Percentiles rank a stretch among this genome's conserved stretches.
Conservation (phyloP, 768 basidiomycete species). For the Tulasnella sp. region DNA sequence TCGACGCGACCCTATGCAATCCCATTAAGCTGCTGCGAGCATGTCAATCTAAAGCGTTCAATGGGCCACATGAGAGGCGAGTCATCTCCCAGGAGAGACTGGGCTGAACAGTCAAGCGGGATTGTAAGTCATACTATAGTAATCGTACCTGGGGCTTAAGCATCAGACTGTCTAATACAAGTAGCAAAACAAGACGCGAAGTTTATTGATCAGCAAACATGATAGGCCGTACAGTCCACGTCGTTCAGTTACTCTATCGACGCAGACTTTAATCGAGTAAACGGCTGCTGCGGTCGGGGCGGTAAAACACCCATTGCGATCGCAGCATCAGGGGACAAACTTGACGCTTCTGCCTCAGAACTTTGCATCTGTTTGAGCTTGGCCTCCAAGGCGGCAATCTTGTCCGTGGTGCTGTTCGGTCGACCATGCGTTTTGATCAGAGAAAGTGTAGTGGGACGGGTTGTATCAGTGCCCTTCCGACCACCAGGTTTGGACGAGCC, state of each 20-base stretch:
- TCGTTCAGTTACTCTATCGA: background rate
- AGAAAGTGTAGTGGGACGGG: conserved; percentile 76
- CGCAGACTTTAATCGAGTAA: background rate
- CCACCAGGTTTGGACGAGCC: conserved; percentile 33
- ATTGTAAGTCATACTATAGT: no score
- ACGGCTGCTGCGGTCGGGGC: background rate
- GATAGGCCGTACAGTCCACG: no score
- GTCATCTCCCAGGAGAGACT: no score
- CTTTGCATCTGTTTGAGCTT: conserved; percentile 73
- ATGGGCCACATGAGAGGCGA: no score
- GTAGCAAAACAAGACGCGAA: no score
- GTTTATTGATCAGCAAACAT: no score
- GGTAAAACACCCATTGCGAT: conserved; percentile 7
- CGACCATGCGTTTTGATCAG: conserved; percentile 56
- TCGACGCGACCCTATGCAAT: no score
- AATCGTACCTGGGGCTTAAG: no score
- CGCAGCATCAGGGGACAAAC: conserved; percentile 5
- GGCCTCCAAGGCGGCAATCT: conserved; percentile 94
- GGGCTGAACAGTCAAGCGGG: no score
- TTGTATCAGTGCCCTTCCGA: conserved; percentile 34
- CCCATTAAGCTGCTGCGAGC: no score
- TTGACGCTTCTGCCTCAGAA: background rate
- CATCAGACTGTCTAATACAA: no score
- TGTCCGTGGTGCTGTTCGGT: conserved; percentile 55
- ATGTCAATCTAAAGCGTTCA: no score